Conservation (phyloP, 2,329 filamentous ascomycete species). For the Sclerotinia borealis region DNA sequence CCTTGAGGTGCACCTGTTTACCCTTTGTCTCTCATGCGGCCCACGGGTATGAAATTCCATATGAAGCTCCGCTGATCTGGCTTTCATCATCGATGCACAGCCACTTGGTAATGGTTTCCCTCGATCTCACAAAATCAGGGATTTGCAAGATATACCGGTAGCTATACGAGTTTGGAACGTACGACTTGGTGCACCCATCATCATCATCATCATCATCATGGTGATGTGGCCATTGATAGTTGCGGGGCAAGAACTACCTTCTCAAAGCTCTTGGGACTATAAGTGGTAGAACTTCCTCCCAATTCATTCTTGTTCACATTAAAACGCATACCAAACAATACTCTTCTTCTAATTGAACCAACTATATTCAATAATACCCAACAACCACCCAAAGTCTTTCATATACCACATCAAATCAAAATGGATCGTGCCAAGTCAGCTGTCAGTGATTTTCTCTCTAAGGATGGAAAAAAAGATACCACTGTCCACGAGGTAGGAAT, state of each 20-base stretch:
- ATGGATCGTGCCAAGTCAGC: slow-evolving; percentile 63
- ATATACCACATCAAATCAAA: slow-evolving; percentile 14
- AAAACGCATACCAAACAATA: not conserved
- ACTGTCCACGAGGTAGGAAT: slow-evolving; percentile 52
- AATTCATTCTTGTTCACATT: slow-evolving; percentile 3
- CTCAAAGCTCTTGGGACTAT: not conserved
- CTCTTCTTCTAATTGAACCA: not conserved
- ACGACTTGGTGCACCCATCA: not conserved
- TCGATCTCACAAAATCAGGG: not conserved
- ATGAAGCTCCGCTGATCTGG: not conserved
- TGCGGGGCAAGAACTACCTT: not conserved
- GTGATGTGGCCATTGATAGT: not conserved
- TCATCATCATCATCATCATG: too few species aligned
- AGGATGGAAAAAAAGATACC: slow-evolving; percentile 62
- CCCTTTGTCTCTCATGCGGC: not conserved
- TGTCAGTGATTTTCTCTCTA: slow-evolving; percentile 53
- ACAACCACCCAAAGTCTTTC: not conserved
- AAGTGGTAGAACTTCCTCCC: not conserved
- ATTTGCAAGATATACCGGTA: not conserved
- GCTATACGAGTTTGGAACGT: not conserved
- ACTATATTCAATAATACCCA: slow-evolving; percentile 1
- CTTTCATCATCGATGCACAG: not conserved
- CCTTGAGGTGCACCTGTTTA: not conserved
- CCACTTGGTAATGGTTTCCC: not conserved
- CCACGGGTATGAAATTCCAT: not conserved